These are phyloP conservation scores for Mycena venus DNA, from an alignment of 768 basidiomycete genomes.

Conservation along the genomic window DNA sequence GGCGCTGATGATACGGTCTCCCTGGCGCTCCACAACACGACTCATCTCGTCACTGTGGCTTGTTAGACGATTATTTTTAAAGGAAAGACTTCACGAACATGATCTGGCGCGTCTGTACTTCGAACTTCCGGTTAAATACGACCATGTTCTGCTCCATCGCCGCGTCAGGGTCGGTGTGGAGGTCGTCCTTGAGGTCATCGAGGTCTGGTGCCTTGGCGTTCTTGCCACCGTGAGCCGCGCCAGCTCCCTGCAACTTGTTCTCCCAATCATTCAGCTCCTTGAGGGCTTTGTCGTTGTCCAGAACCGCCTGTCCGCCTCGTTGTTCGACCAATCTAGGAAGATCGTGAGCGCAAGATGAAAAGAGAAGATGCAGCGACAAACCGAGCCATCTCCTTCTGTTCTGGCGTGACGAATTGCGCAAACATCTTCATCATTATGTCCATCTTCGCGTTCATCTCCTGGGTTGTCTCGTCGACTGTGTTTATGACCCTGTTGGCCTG, in stretches of 20 bases:
- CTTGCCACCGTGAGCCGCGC: neutral
- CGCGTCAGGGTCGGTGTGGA: conserved; percentile 39
- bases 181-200: conserved; percentile 36
- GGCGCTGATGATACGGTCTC: conserved; percentile 45
- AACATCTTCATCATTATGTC: conserved; percentile 42
- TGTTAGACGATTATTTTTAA: neutral
- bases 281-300: conserved; percentile 41
- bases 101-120: conserved; percentile 45
- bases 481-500: neutral
- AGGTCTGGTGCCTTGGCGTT: neutral
- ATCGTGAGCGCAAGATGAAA: neutral
- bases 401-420: conserved; percentile 34
- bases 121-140: conserved; percentile 48
- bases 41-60: conserved; percentile 37
- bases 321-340: conserved; percentile 33
- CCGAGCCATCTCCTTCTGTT: conserved; percentile 40
- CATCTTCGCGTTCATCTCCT: conserved; percentile 31
- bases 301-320: conserved; percentile 38
- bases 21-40: conserved; percentile 41
- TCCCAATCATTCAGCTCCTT: conserved; percentile 36
- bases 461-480: conserved; percentile 24
- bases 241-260: conserved; percentile 9
- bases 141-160: conserved; percentile 44
- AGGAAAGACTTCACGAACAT: conserved; percentile 1
- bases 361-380: neutral